Evolutionary conservation across 164 flowering plant genomes (phyloP), one percentile per base, ranked within the genome.

Genomic region (Magnolia sinica): DNA sequence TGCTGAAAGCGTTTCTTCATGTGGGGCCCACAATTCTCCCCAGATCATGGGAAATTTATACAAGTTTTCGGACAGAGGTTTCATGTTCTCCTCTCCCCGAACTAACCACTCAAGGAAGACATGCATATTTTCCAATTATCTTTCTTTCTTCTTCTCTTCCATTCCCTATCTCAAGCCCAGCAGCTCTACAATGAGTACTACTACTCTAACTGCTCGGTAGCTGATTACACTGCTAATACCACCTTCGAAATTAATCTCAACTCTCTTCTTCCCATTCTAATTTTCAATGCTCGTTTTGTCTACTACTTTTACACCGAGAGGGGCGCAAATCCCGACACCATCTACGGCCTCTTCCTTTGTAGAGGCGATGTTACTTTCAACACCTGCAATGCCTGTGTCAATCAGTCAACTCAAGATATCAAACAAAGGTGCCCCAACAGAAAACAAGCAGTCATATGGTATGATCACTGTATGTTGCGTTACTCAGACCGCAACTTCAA

Each of bases 311-410:
- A 76, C 82, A 3, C 63, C 24, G 50, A 83, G 1, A 59, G 24
- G 9, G 85, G 85, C 4, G 18, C 68, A 16, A 50, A 14, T 71
- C 10, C 76, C 58, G 72, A 81, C 76, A 50, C 1, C 19, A 81
- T 73, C 72, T 50, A 78, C 29, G 83, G 72, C 2, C 75, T 76
- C 37, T 76, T 63, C 0, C 80, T 78, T 1, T 83, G 85, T 69
- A 31, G 80, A n/a, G 80, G 78, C 1, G 82, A 81, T 49, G 55
- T 76, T 51, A 23, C 72, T 0, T 7, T 50, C 16, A 31, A 69
- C 3, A 65, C 23, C 64, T 83, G 86, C 65, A 2, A 24, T 1
- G 24, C 29, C 2, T 81, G 83, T 20, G 45, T 76, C 8, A 9
- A n/a, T 22, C 37, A 50, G 3, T 81, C 83, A 2, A 8, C 19